Base-by-base conservation (phyloP, 1,284 basidiomycete species). In the Sphaerobolus stellatus region DNA sequence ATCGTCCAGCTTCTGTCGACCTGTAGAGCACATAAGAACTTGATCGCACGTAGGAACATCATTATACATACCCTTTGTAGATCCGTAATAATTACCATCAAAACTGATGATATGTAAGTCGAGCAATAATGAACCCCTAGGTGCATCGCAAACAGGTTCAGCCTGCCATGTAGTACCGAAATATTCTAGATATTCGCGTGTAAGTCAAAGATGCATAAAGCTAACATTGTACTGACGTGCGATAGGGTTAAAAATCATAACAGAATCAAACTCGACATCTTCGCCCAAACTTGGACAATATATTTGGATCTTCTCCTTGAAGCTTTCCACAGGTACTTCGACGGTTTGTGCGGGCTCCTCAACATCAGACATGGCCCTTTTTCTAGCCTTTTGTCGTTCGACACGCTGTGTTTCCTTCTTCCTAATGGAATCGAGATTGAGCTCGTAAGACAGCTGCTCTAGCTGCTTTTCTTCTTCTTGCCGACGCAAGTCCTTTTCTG, bases 61-160 rank as follows among this genome's bases (percentile, higher is more conserved):
- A 51, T n/a, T 18, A n/a, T 9, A 45, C 52, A 50, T 54, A 70
- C 86, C 88, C 75, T 86, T 85, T 11, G 66, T 76, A 0, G 80
- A 81, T 2, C 74, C 71, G 62, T 91, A 91, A 63, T 90, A 89
- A 25, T 75, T 73, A 1, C 84, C 78, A 52, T 79, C 74, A 61
- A 91, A 90, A 16, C 75, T 76, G 27, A 88, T 75, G 6, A 80
- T 72, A 62, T 84, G 79, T 11, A 91, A 72, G 60, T 90, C 88
- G 5, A 92, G 73, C 18, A 82, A 80, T 7, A 83, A 69, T 0
- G 76, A 76, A 1, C 74, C 72, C 57, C 77, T 70, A 9, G 78
- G 71, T 58, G 85, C 82, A 58, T 88, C 85, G 59, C 79, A 81
- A 20, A 90, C 68, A 9, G 88, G 88, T 58, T 89, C 86, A 0